These are phyloP conservation scores for Epithemia pelagica DNA, from an alignment of 108 stramenopile species.

Conservation along the genomic window DNA sequence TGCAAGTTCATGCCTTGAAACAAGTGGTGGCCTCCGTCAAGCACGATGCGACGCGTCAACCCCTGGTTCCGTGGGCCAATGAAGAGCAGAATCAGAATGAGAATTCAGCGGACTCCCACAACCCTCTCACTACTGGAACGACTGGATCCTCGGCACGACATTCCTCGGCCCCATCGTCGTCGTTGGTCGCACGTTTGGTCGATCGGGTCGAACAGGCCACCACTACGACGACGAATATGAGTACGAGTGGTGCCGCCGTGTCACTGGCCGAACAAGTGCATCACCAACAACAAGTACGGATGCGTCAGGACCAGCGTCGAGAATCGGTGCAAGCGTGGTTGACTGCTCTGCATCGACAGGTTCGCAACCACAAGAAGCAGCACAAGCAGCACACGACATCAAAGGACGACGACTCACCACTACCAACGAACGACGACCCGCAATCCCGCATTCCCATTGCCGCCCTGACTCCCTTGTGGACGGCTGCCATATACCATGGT, in stretches of 20 bases:
- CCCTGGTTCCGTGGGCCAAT: neutral
- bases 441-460: conserved; percentile 23
- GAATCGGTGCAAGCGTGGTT: conserved; percentile 26
- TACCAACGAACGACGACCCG: neutral
- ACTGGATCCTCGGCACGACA: neutral
- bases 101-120: neutral
- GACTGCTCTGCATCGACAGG: conserved; percentile 23
- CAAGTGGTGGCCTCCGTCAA: conserved; percentile 21
- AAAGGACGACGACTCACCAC: neutral
- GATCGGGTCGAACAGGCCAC: conserved; percentile 23
- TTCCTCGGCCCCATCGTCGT: neutral
- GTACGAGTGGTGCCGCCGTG: neutral
- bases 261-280: neutral
- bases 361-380: neutral
- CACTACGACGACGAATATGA: neutral
- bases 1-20: conserved; percentile 29
- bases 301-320: neutral
- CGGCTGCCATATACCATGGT: too few relatives aligned
- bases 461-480: conserved; percentile 8
- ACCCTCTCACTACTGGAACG: neutral
- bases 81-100: neutral
- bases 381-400: neutral
- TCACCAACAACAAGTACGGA: conserved; percentile 7
- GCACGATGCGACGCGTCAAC: neutral
- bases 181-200: neutral